These are phyloP conservation scores for Aspergillus coremiiformis DNA, from an alignment of 495 filamentous ascomycete genomes.

Conservation along the genomic window DNA sequence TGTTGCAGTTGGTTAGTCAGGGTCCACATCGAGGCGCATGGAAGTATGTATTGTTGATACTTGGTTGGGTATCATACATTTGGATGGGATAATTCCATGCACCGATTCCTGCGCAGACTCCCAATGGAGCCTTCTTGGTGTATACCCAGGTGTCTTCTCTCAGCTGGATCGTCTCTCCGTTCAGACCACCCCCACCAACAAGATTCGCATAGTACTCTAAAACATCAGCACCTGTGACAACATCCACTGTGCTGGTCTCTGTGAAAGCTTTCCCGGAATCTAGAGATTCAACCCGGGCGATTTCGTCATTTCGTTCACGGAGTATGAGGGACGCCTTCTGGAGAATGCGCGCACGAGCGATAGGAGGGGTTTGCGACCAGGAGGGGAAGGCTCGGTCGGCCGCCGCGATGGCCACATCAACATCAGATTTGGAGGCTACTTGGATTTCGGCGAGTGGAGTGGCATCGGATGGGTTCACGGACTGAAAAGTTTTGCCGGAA, in stretches of 20 bases:
- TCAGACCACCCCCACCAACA: slow-evolving; percentile 59
- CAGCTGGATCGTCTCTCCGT: slow-evolving; percentile 60
- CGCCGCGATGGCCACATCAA: slow-evolving; percentile 58
- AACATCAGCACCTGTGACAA: slow-evolving; percentile 67
- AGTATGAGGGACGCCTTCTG: slow-evolving; percentile 59
- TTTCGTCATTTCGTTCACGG: slow-evolving; percentile 60
- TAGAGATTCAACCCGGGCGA: slow-evolving; percentile 59
- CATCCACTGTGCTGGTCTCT: slow-evolving; percentile 69
- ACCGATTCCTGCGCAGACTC: slow-evolving; percentile 72
- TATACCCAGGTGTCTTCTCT: slow-evolving; percentile 67
- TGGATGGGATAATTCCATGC: slow-evolving; percentile 86
- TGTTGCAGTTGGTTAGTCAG: slow-evolving; percentile 12
- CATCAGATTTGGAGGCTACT: slow-evolving; percentile 52
- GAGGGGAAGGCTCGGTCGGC: slow-evolving; percentile 54
- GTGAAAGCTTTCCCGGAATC: slow-evolving; percentile 71
- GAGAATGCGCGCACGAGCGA: slow-evolving; percentile 62
- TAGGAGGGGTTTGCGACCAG: slow-evolving; percentile 59
- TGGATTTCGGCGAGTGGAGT: slow-evolving; percentile 56
- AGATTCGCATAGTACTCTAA: slow-evolving; percentile 71
- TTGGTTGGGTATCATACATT: slow-evolving; percentile 41
- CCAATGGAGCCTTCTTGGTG: slow-evolving; percentile 64
- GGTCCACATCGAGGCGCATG: neutral
- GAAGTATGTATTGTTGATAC: neutral
- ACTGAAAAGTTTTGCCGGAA: slow-evolving; percentile 55
- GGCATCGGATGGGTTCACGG: slow-evolving; percentile 61